A percentile compares a stretch with the other conserved stretches of the same genome.
phyloP scores from a whole-genome alignment of 2,329 filamentous ascomycete genomes.

The Microcyclospora pomicola region DNA sequence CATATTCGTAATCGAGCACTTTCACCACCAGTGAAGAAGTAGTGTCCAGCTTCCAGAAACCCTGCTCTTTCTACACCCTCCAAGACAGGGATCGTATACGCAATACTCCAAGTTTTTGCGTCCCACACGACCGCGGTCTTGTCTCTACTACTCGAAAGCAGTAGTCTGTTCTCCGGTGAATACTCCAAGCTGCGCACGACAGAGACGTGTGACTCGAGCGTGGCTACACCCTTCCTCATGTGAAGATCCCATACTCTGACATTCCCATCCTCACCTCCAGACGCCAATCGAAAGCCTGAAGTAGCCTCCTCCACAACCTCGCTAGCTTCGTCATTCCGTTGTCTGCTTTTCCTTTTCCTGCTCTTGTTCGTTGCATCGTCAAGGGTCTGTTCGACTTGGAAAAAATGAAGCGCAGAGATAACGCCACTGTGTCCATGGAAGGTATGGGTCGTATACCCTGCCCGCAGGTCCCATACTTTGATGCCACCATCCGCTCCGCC shows the following conservation, averaged over 20 bases:
- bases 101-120: constrained; percentile 66
- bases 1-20: constrained; percentile 74
- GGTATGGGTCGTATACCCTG: constrained; percentile 85
- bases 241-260: constrained; percentile 84
- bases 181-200: constrained; percentile 83
- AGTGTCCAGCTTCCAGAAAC: constrained; percentile 55
- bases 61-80: constrained; percentile 76
- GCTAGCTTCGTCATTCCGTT: constrained; percentile 33
- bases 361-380: constrained; percentile 13
- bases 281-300: constrained; percentile 64
- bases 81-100: constrained; percentile 67
- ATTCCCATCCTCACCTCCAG: constrained; percentile 87
- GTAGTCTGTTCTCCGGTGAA: constrained; percentile 55
- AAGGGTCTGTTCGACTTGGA: constrained; percentile 40
- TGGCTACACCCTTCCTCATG: constrained; percentile 62
- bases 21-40: constrained; percentile 74
- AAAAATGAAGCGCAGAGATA: constrained; percentile 83
- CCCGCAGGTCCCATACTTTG: constrained; percentile 91
- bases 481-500: constrained; percentile 86
- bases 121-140: constrained; percentile 94
- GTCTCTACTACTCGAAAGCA: constrained; percentile 79
- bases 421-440: constrained; percentile 88
- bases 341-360: constrained; percentile 33
- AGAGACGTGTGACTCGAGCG: constrained; percentile 83
- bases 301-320: constrained; percentile 38